Base-by-base conservation (phyloP, 2,329 filamentous ascomycete species). In the Fusarium anguioides region DNA sequence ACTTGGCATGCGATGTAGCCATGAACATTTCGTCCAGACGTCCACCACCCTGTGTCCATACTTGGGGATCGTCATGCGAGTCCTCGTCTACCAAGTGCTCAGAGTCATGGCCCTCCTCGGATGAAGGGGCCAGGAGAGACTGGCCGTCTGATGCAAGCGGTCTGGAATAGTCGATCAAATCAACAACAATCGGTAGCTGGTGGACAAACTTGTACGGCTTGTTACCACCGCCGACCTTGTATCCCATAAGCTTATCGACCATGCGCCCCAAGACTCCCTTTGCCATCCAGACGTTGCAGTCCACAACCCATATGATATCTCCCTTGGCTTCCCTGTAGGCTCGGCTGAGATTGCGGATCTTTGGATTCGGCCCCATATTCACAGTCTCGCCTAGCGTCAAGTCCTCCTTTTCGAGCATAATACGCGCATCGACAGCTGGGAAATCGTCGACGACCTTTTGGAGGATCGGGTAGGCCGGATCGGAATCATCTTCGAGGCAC, bases 221-320 rank as follows among this genome's bases (percentile, higher is more conserved):
- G 7, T 77, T 77, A 37, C 78, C 82, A 4, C 84, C 85, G 27
- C 82, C 74, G 1, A 80, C 74, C 2, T 77, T 80, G 51, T 86
- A 89, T 2, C 96, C 96, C 75, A 88, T 90, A 3, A 99, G 83
- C 76, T 89, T 90, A 76, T 97, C 93, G 9, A 98, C 92, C 91
- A 98, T 96, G 54, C 94, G 88, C 1, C 91, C 93, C 45, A 91
- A 88, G 1, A 93, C 92, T 12, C 91, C 91, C 40, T 83, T 88
- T 8, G 88, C 88, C 33, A 97, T 86, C 96, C 96, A 99, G 49
- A 99, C 89, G 74, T 99, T 99, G 81, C 94, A 97, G 79, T 99
- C 96, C 20, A 97, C 86, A 48, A 97, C 90, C 96, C 96, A 99
- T 21, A 99, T 84, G 24, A 98, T 85, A 75, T 97, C 94, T 2